Base-by-base conservation (phyloP, 1,284 basidiomycete genomes). In the Stereum hirsutum region DNA sequence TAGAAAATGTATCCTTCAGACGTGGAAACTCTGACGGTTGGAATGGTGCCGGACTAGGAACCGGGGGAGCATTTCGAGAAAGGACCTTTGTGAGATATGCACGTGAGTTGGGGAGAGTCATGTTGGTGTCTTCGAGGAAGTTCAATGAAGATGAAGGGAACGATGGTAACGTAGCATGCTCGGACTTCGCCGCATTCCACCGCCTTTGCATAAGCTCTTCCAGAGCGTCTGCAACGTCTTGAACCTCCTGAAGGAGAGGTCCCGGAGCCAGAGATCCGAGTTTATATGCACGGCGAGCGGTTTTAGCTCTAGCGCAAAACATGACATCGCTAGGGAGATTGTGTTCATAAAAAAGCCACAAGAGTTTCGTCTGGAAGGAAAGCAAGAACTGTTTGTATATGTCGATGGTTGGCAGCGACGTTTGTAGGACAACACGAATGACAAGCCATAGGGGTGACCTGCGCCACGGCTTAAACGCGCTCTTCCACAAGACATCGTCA, bases 301-400 rank as follows among this genome's bases (percentile, higher is more conserved):
- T 51, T 45, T 72, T 72, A 10, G 51, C 47, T 24, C 54, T 53
- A 50, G 65, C 61, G 32, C 19, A 23, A 25, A 42, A 52, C 49
- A 55, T 48, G 46, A 54, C 17, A 26, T 51, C 51, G 44, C 46
- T 46, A 6, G 43, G 12, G 23, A 52, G 38, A 6, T 39, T 24
- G 5, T 19, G 6, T 6, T 14, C n/a, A 17, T 26, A 10, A n/a
- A 31, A 32, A 2, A 44, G n/a, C 4, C 20, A 31, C 2, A 52
- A 39, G 12, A 49, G 31, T n/a, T 47, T 36, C 3, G 63, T 53
- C 48, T 70, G 56, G 24, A 69, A 53, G 41, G 61, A 70, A 1
- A 63, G 41, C 52, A 74, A n/a, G 33, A 76, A 76, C 1, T 38
- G 19, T 46, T 76, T 76, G 57, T 75, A 77, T 1, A 51, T 50